Base-by-base conservation (phyloP, 345 rosid genomes). In the Cardiospermum halicacabum region DNA sequence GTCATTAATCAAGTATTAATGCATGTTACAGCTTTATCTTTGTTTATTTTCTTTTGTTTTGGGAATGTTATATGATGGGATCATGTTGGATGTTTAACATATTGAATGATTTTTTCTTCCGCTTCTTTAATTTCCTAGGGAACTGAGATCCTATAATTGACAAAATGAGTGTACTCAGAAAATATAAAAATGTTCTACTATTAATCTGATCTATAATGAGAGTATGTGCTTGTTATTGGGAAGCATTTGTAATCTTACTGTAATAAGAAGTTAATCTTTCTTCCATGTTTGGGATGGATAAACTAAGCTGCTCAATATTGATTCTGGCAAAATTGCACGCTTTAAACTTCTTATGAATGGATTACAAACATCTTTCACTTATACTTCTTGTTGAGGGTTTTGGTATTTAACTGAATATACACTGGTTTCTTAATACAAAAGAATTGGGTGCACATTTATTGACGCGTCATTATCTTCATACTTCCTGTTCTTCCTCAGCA, bases 21-120 rank as follows among this genome's bases (percentile, higher is more conserved):
- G 62, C 62, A 32, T 45, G 42, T 24, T 45, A 2, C 19, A 11
- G 7, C 28, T 66, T 47, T 32, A 21, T 66, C 27, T 66, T 53
- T 66, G 21, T 55, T 30, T 19, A 31, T 42, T 28, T 21, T 13
- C 21, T 13, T 27, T 13, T 54, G 15, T 51, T 34, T 43, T 39
- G n/a, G 40, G 40, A 12, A 55, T 21, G n/a, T 39, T 39, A 21
- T 27, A 42, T 55, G 30, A 55, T 43, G 43, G 50, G n/a, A 37
- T 54, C 19, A 5, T 39, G 16, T 22, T 24, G 34, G 13, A 15
- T 28, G 24, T 15, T 30, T 30, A 27, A 36, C n/a, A 24, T 64
- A 13, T 49, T 24, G 28, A 25, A 31, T 25, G 32, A 16, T 50
- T 13, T 16, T 36, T 5, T 11, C 40, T 34, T 21, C 5, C 22